Evolutionary conservation across 345 rosid species (phyloP).

Genomic region (Syzygium jambos): DNA sequence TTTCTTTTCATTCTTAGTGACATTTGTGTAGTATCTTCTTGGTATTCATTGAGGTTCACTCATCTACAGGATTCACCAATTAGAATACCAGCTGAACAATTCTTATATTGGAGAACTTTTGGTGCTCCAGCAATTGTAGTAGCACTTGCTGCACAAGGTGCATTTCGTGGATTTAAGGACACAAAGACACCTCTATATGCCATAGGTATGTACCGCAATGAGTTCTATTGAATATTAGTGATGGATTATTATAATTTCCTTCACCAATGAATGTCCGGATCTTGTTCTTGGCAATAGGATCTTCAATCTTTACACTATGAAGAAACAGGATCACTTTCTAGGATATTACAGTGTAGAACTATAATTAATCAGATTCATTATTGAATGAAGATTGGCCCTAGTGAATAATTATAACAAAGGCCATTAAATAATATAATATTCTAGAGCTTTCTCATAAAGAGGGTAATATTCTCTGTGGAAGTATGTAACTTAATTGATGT

Average conservation of each 20-base stretch:
- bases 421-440: neutral
- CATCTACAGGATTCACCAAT: conserved; percentile 73
- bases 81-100: conserved; percentile 76
- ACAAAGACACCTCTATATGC: conserved; percentile 90
- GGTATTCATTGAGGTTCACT: neutral
- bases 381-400: neutral
- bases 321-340: neutral
- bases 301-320: neutral
- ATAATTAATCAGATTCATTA: neutral
- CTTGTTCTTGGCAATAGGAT: neutral
- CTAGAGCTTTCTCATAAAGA: neutral
- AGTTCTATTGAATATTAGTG: neutral
- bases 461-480: neutral
- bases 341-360: neutral
- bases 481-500: neutral
- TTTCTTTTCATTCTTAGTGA: neutral
- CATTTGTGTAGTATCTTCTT: neutral
- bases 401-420: neutral
- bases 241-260: neutral
- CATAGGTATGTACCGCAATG: conserved; percentile 59
- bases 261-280: neutral
- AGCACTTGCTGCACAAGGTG: conserved; percentile 93
- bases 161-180: conserved; percentile 93
- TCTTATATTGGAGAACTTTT: conserved; percentile 65
- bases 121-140: conserved; percentile 95